A percentile compares a stretch with the other conserved stretches of the same genome.
Evolutionary conservation across 352 stramenopile species (phyloP).

Genomic region (Pythium guiyangense): DNA sequence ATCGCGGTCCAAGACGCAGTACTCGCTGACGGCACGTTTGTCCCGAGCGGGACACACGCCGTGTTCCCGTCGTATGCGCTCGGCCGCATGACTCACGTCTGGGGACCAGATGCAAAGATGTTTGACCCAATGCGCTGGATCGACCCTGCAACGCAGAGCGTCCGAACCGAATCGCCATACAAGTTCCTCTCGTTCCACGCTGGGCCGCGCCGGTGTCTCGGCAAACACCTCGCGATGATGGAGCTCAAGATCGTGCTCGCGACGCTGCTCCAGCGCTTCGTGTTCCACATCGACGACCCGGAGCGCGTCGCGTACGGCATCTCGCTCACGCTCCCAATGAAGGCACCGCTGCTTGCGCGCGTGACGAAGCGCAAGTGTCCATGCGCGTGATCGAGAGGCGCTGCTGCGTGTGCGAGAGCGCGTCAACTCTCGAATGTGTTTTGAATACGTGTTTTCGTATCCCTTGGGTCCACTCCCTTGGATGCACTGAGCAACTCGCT

Average conservation of each 20-base stretch:
- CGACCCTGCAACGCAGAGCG: slow-evolving; percentile 11
- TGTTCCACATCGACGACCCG: slow-evolving; percentile 10
- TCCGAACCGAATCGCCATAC: slow-evolving; percentile 22
- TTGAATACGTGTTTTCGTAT: too few species aligned
- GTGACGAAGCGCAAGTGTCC: not conserved
- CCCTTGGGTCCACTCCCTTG: too few species aligned
- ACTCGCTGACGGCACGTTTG: slow-evolving; percentile 23
- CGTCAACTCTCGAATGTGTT: too few species aligned
- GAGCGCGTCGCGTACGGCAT: slow-evolving; percentile 7
- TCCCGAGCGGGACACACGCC: slow-evolving; percentile 16
- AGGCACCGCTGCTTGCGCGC: not conserved
- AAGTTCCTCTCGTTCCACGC: slow-evolving; percentile 44
- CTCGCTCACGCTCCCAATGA: slow-evolving; percentile 13
- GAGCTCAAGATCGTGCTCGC: slow-evolving; percentile 41
- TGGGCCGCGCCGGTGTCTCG: slow-evolving; percentile 34
- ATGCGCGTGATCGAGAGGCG: too few species aligned
- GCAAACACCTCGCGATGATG: slow-evolving; percentile 34
- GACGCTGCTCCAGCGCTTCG: slow-evolving; percentile 22
- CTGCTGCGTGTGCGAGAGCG: too few species aligned
- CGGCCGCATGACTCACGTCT: slow-evolving; percentile 18
- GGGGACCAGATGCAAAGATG: slow-evolving; percentile 24
- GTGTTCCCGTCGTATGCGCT: slow-evolving; percentile 23
- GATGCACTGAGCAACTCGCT: too few species aligned
- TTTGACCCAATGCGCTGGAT: slow-evolving; percentile 31
- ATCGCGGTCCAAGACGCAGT: slow-evolving; percentile 17